Evolutionary conservation across 345 rosid genomes (phyloP).

Genomic region (Eucalyptus microcorys): DNA sequence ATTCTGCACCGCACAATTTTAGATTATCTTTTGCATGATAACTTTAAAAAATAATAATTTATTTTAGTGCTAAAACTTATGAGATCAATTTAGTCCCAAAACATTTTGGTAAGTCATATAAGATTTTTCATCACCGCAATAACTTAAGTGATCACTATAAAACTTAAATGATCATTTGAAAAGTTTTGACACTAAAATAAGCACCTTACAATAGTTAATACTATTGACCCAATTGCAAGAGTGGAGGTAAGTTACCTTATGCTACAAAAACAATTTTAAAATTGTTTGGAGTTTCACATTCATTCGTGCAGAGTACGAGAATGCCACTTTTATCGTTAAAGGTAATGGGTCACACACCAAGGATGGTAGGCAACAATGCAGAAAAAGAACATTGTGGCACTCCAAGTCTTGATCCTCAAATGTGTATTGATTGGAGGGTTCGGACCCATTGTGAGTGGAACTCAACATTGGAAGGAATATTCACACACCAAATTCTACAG

Average conservation of each 20-base stretch:
- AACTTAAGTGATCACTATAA: background rate
- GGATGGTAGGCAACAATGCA: background rate
- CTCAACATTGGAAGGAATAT: background rate
- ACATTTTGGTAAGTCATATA: background rate
- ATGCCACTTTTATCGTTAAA: too few relatives aligned
- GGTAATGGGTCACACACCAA: background rate
- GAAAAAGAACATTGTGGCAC: background rate
- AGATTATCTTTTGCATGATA: background rate
- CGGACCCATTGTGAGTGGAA: background rate
- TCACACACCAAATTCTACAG: too few relatives aligned
- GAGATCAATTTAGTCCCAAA: background rate
- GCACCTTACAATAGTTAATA: background rate
- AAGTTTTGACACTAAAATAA: background rate
- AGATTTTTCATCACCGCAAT: fast-evolving
- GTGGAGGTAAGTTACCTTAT: background rate
- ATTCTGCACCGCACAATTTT: background rate
- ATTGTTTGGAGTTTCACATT: too few relatives aligned
- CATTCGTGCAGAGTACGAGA: background rate
- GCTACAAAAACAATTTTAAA: background rate
- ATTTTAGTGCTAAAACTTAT: background rate
- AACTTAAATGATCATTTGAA: background rate
- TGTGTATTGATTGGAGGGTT: background rate
- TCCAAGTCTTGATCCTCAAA: background rate
- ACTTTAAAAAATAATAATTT: background rate
- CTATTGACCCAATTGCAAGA: background rate